Percentiles rank a stretch among this genome's conserved stretches.
These are phyloP conservation scores for Penicillium canariense DNA, from an alignment of 495 filamentous ascomycete species.

Conservation along the genomic window DNA sequence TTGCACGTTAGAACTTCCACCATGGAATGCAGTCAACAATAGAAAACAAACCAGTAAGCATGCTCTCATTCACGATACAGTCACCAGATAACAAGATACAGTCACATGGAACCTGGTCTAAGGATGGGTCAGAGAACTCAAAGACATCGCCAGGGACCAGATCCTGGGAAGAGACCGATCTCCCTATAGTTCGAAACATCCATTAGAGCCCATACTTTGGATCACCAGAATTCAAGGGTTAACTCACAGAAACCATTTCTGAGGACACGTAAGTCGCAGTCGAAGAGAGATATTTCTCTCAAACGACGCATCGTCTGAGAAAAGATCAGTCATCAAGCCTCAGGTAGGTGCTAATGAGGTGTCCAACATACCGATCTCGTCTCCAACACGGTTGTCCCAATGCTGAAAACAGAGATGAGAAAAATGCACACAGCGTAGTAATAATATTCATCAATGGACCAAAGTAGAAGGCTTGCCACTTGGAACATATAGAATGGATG, in stretches of 20 bases:
- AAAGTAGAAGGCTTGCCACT: constrained; percentile 88
- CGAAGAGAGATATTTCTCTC: constrained; percentile 88
- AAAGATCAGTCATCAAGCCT: constrained; percentile 13
- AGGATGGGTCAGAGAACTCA: constrained; percentile 92
- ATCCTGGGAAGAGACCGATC: constrained; percentile 79
- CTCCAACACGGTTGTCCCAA: constrained; percentile 83
- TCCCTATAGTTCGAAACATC: constrained; percentile 53
- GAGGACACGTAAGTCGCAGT: constrained; percentile 90
- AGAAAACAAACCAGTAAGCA: constrained; percentile 74
- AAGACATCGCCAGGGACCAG: constrained; percentile 96
- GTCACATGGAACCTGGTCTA: constrained; percentile 91
- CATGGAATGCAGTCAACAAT: background rate
- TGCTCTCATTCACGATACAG: constrained; percentile 99
- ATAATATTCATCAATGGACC: constrained; percentile 94
- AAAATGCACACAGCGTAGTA: constrained; percentile 98
- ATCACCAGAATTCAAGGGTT: background rate
- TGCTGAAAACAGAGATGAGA: constrained; percentile 88
- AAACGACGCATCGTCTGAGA: constrained; percentile 81
- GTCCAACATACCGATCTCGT: constrained; percentile 73
- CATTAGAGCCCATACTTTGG: background rate
- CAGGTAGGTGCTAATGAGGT: background rate
- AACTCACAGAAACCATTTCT: constrained; percentile 89
- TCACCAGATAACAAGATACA: constrained; percentile 90
- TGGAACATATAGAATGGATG: constrained; percentile 99
- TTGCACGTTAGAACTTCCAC: constrained; percentile 18